A percentile compares a stretch with the other conserved stretches of the same genome.
Conservation (phyloP, 208 protist genomes). For the Trypanosoma cruzi region DNA sequence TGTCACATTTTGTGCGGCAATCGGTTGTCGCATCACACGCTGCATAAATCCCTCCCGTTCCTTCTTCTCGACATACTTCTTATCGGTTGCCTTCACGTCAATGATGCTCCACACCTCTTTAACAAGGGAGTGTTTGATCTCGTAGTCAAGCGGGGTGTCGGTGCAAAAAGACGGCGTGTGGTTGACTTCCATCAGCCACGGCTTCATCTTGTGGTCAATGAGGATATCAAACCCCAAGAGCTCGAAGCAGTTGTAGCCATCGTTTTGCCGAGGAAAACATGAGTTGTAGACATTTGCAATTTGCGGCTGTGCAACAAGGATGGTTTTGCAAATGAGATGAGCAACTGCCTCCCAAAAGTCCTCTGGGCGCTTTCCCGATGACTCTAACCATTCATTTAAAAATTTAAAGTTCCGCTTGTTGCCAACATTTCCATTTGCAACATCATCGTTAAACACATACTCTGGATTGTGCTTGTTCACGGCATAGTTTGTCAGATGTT, state of each 20-base stretch:
- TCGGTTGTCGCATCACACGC: constrained; percentile 62
- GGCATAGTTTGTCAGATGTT: constrained; percentile 98
- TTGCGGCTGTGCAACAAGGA: constrained; percentile 92
- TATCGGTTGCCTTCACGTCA: constrained; percentile 74
- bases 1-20: constrained; percentile 22
- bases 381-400: constrained; percentile 84
- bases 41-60: constrained; percentile 79
- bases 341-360: constrained; percentile 82
- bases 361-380: constrained; percentile 47
- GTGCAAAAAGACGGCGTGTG: constrained; percentile 95
- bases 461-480: constrained; percentile 95
- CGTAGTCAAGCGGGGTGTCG: constrained; percentile 92
- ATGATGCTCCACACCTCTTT: constrained; percentile 89
- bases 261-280: constrained; percentile 90
- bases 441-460: constrained; percentile 92
- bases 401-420: constrained; percentile 94
- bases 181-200: constrained; percentile 98
- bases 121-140: constrained; percentile 93
- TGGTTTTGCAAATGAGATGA: constrained; percentile 90
- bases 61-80: constrained; percentile 54
- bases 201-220: constrained; percentile 90
- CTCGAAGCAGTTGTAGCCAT: constrained; percentile 96
- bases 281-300: constrained; percentile 92
- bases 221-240: constrained; percentile 97
- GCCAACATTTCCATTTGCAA: constrained; percentile 68